Evolutionary conservation across 768 basidiomycete genomes (phyloP).

Genomic region (Filobasidium floriforme): DNA sequence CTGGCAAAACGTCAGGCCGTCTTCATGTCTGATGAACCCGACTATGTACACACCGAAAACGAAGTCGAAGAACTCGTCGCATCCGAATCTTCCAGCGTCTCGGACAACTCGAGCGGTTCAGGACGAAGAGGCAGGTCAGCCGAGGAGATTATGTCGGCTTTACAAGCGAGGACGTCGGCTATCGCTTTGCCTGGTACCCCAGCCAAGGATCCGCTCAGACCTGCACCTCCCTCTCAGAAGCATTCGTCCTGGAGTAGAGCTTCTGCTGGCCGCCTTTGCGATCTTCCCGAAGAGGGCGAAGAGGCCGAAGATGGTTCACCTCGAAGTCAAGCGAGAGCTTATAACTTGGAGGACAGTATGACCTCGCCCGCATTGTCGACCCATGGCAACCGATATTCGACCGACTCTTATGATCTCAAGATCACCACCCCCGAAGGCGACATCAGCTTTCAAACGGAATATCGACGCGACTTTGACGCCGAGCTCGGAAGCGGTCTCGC

Average conservation of each 20-base stretch:
- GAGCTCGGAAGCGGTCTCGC: neutral
- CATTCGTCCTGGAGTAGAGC: slow-evolving; percentile 1
- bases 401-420: neutral
- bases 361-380: slow-evolving; percentile 2
- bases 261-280: neutral
- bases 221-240: neutral
- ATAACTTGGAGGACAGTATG: neutral
- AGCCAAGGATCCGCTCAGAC: neutral
- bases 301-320: neutral
- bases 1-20: neutral
- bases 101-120: neutral
- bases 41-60: neutral
- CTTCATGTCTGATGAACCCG: neutral
- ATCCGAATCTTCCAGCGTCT: neutral
- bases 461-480: neutral
- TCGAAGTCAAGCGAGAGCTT: neutral
- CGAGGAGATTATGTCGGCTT: neutral
- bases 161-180: neutral
- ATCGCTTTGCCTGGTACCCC: neutral
- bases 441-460: neutral
- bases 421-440: neutral
- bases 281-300: slow-evolving; percentile 6
- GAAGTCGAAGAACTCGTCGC: neutral
- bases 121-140: neutral
- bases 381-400: neutral